These are phyloP conservation scores for Termitomyces eurrhizus DNA, from an alignment of 768 basidiomycete genomes.

Conservation along the genomic window DNA sequence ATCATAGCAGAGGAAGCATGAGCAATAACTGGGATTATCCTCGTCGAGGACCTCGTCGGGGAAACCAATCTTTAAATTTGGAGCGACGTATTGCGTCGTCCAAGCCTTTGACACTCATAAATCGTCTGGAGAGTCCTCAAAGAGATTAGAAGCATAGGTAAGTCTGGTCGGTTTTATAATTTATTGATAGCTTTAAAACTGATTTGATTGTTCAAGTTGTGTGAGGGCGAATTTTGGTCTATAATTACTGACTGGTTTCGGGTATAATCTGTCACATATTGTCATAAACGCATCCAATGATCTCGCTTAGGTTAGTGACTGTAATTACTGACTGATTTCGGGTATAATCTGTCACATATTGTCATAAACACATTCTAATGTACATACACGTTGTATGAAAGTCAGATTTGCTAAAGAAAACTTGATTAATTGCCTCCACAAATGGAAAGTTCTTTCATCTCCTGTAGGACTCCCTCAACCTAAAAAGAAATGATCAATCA, in stretches of 20 bases:
- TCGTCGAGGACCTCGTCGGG: conserved; percentile 16
- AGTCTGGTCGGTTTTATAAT: background rate
- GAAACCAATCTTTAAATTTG: conserved; percentile 12
- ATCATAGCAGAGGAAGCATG: background rate
- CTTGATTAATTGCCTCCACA: conserved; percentile 57
- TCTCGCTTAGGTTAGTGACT: too few relatives aligned
- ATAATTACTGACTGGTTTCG: background rate
- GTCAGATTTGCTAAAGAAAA: background rate
- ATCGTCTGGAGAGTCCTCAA: conserved; percentile 10
- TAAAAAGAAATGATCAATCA: conserved; percentile 21
- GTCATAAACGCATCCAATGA: too few relatives aligned
- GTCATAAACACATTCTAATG: background rate
- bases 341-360: background rate
- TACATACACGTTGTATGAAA: conserved; percentile 1
- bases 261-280: too few relatives aligned
- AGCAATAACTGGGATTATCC: background rate
- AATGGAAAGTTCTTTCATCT: conserved; percentile 95
- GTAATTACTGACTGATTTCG: background rate
- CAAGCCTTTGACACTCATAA: conserved; percentile 18
- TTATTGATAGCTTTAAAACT: background rate
- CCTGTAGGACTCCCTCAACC: conserved; percentile 96
- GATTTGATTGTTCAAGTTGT: background rate
- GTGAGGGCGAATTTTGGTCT: background rate
- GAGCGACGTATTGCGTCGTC: conserved; percentile 25
- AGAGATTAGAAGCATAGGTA: background rate